Base-by-base conservation (phyloP, 345 rosid genomes). In the Ailanthus altissimus region DNA sequence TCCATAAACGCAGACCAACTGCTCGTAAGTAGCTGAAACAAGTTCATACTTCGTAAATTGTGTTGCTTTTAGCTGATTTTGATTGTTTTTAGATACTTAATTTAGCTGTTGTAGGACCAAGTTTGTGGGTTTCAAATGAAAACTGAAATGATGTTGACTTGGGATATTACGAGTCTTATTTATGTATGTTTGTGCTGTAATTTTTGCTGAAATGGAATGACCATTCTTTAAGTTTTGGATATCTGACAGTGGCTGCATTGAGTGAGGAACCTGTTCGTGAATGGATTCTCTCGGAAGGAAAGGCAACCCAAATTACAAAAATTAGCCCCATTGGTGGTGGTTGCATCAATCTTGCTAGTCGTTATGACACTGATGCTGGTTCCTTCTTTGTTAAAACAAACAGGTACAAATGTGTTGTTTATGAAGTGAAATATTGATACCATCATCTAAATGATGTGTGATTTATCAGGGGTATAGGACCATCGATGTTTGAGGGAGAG, bases 201-300 rank as follows among this genome's bases (percentile, higher is more conserved):
- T 40, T 69, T 78, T 47, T 61, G 59, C 53, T 65, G 38, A 2
- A 61, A 50, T 66, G n/a, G 23, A 49, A 49, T 73, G 65, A 28
- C 56, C 23, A 43, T 56, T 67, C 65, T 76, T 26, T 38, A 60
- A 20, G 16, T 75, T 47, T 59, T 78, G 71, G 40, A 47, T 82
- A 54, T 65, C 40, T 59, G 72, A 72, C 85, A 90, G 97, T 83
- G 86, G 90, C 90, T 68, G 89, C 97, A 16, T 77, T 93, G 91
- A 79, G 89, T 83, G 90, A 92, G 26, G 97, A 95, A 80, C 99
- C 97, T n/a, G 73, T 92, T 65, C 84, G 85, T 59, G 92, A 90
- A 67, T 93, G 99, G 98, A 95, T 95, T 77, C 84, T 93, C 25
- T 81, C 93, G 1, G 87, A 95, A 84, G 98, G 99, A 57, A 95